Evolutionary conservation across 1,284 basidiomycete species (phyloP).

Genomic region (Fomes fomentarius): DNA sequence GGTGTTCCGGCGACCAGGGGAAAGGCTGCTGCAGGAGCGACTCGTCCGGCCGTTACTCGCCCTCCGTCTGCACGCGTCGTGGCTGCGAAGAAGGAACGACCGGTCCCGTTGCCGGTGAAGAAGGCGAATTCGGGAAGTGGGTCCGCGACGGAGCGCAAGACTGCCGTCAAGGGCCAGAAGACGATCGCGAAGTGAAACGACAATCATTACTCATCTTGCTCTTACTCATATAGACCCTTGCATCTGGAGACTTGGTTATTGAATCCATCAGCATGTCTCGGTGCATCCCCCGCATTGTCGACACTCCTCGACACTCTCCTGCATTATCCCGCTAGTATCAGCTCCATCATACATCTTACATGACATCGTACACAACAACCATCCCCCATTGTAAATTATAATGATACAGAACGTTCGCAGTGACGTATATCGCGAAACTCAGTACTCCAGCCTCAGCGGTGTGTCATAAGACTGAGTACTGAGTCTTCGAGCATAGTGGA

Average conservation of each 20-base stretch:
- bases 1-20: neutral
- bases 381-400: conserved; percentile 22
- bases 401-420: conserved; percentile 1
- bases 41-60: conserved; percentile 4
- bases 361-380: conserved; percentile 4
- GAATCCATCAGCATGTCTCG: neutral
- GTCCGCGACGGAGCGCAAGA: neutral
- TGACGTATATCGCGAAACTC: neutral
- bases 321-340: neutral
- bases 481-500: no score
- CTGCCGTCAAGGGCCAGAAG: neutral
- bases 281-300: conserved; percentile 1
- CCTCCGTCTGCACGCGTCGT: conserved; percentile 14
- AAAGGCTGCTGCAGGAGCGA: neutral
- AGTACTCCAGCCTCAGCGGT: no score
- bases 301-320: neutral
- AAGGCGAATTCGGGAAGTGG: conserved; percentile 5
- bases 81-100: conserved; percentile 10
- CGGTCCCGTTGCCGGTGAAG: conserved; percentile 5
- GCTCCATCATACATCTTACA: neutral
- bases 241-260: neutral
- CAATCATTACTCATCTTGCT: neutral
- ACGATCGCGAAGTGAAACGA: conserved; percentile 1
- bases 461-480: no score
- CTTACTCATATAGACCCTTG: neutral